Evolutionary conservation across 2,329 filamentous ascomycete species (phyloP).

Genomic region (Fusarium paranaense): DNA sequence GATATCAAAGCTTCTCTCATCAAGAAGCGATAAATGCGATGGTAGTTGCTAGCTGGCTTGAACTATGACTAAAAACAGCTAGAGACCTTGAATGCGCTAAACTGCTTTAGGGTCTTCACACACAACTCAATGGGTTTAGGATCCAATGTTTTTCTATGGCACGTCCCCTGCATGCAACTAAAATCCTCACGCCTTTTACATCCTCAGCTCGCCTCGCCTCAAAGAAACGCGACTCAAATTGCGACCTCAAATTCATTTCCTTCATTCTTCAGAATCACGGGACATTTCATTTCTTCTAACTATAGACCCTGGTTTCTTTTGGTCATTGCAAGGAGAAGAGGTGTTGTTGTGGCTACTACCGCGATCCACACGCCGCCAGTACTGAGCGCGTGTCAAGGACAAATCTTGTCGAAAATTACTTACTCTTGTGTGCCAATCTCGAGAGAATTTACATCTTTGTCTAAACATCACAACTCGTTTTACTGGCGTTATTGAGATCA

Average conservation of each 20-base stretch:
- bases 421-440: neutral
- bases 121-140: neutral
- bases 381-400: constrained; percentile 1
- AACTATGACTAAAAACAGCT: neutral
- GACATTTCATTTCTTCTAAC: too few species aligned
- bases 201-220: neutral
- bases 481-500: neutral
- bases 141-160: neutral
- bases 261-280: neutral
- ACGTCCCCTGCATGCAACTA: neutral
- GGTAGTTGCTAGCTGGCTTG: neutral
- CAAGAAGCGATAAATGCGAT: neutral
- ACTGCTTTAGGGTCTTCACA: neutral
- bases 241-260: neutral
- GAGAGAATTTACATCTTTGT: neutral
- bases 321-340: neutral
- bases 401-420: neutral
- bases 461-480: neutral
- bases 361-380: neutral
- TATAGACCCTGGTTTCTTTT: neutral
- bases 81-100: neutral
- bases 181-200: constrained; percentile 5
- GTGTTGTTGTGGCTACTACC: constrained; percentile 1
- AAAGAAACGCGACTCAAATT: neutral
- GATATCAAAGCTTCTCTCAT: neutral